Evolutionary conservation across 1,284 basidiomycete genomes (phyloP), one percentile per base, ranked within the genome.

Genomic region (Amylostereum areolatum): DNA sequence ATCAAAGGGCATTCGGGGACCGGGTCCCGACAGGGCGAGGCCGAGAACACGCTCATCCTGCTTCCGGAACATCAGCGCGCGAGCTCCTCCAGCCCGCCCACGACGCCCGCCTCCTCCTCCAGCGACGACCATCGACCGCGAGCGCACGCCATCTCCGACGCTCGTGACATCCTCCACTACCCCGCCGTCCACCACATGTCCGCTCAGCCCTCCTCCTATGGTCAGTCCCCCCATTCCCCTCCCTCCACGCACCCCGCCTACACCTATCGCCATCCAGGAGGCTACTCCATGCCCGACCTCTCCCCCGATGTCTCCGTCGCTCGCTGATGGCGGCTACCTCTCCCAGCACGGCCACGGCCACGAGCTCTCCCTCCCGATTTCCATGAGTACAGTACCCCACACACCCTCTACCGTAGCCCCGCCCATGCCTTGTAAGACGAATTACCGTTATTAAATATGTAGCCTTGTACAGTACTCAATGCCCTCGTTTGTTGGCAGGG

Each of bases 1-100:
- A 89, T 90, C 66, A 89, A 89, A 64, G 87, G 87, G 36, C 87
- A 89, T 59, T 83, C 87, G 28, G 83, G 81, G 48, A 70, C 82
- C 33, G 80, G 78, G 1, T 72, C 81, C 35, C 80, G 81, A 34
- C 64, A 69, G 27, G 59, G 68, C 28, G 80, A 81, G 3, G 72
- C 75, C 24, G 82, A 81, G 43, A 70, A 70, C 24, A 72, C 81
- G 52, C 70, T 85, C n/a, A 65, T 73, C 40, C 70, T 85, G 51
- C 67, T 72, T 49, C 69, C 70, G 36, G 74, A 78, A 49, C 68
- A 66, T 53, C 61, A 48, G 27, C 55, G 70, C 46, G 70, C 73
- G 1, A 74, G 74, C 3, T 74, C 72, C 18, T 73, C 72, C 48
- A 81, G 77, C 50, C 78, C 80, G 2, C 78, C 78, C 4, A 72